These are phyloP conservation scores for Hermanozyma aechmeae DNA, from an alignment of 805 yeast genomes.

Conservation along the genomic window DNA sequence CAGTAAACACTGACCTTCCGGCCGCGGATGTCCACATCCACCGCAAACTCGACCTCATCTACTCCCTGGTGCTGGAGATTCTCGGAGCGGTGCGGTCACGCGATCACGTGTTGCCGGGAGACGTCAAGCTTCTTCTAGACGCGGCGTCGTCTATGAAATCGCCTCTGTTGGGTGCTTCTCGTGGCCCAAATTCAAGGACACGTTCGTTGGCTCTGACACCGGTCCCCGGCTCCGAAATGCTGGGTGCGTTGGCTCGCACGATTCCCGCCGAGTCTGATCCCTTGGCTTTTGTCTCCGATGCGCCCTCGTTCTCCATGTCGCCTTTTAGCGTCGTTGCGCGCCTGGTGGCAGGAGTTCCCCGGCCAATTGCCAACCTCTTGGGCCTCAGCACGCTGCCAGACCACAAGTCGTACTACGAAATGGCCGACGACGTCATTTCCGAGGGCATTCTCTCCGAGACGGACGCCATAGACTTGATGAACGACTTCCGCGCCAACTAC, in stretches of 20 bases:
- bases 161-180: no score
- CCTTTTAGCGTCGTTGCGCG: conserved; percentile 35
- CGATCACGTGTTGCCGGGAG: conserved; percentile 6
- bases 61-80: conserved; percentile 26
- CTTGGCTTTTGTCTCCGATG: neutral
- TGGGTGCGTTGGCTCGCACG: neutral
- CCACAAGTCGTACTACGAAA: conserved; percentile 7
- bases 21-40: conserved; percentile 2
- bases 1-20: neutral
- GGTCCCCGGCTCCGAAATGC: neutral
- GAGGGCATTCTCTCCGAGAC: conserved; percentile 38
- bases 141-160: conserved; percentile 18
- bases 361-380: conserved; percentile 25
- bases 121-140: conserved; percentile 17
- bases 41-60: conserved; percentile 21
- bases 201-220: conserved; percentile 1
- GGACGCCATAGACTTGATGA: conserved; percentile 43
- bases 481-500: conserved; percentile 54
- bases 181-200: no score
- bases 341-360: conserved; percentile 22
- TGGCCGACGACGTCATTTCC: conserved; percentile 39
- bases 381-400: conserved; percentile 5
- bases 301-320: conserved; percentile 24
- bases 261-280: neutral
- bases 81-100: conserved; percentile 12